Evolutionary conservation across 345 rosid genomes (phyloP), one percentile per base, ranked within the genome.

Genomic region (Rhizophora apiculata): DNA sequence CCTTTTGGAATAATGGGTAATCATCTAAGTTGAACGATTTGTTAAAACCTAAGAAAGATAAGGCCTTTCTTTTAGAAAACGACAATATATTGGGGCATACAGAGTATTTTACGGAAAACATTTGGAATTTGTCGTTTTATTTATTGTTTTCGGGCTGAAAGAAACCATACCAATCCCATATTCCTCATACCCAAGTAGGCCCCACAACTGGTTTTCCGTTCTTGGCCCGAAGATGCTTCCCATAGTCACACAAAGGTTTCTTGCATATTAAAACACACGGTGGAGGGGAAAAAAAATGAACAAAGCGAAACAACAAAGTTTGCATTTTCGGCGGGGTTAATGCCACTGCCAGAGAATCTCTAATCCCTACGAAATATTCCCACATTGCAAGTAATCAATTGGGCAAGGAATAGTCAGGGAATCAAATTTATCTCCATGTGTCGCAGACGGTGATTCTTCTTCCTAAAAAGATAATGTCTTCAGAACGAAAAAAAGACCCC

Each of bases 321-420:
- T 31, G 58, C 57, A 60, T 31, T 69, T 49, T 54, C 16, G 27
- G 29, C 26, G 18, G 4, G 60, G 29, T 56, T 10, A 21, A 3
- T 56, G 60, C 11, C 11, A 6, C n/a, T 59, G 64, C 37, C 59
- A 32, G 48, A 22, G 72, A 46, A 59, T 69, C 72, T 60, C 65
- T 30, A 21, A 69, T 69, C 58, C 24, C 49, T n/a, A 49, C 3
- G 65, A 18, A 3, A 48, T 11, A 6, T 56, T 56, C 60, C 54
- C 8, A 8, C 55, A 29, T n/a, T 20, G 63, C 39, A 48, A 36
- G 9, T 24, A 49, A 29, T 61, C 39, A 46, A 29, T 13, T 32
- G 21, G 27, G 16, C 21, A 21, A 22, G 39, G 48, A n/a, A 43
- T 6, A 59, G 6, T 48, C 46, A 39, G 5, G 21, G 4, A 48